These are phyloP conservation scores for Hordeum marinum DNA, from an alignment of 176 grass and related monocot genomes.

Conservation along the genomic window DNA sequence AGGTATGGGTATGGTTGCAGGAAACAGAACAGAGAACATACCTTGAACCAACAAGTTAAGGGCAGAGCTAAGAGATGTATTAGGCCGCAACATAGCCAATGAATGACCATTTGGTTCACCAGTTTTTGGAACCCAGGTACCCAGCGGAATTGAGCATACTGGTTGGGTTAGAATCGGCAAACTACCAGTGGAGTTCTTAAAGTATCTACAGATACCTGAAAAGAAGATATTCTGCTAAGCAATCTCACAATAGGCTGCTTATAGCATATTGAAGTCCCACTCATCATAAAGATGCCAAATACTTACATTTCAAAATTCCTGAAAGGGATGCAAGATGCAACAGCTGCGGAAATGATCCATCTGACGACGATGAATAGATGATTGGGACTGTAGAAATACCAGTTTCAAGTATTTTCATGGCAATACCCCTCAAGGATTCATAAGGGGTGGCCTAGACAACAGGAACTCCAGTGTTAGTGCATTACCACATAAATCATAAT, in stretches of 20 bases:
- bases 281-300: neutral
- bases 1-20: neutral
- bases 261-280: neutral
- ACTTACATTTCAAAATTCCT: constrained; percentile 94
- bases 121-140: constrained; percentile 87
- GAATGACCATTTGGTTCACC: constrained; percentile 73
- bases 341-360: constrained; percentile 91
- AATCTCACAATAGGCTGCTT: neutral
- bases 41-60: constrained; percentile 93
- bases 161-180: constrained; percentile 86
- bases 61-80: constrained; percentile 67
- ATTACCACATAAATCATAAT: constrained; percentile 15
- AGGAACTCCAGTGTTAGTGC: neutral
- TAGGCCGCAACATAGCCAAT: constrained; percentile 65
- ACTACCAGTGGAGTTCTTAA: constrained; percentile 78
- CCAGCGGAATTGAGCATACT: constrained; percentile 74
- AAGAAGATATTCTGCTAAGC: neutral
- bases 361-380: constrained; percentile 65
- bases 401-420: constrained; percentile 77
- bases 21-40: constrained; percentile 27
- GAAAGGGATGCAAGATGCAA: constrained; percentile 98
- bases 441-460: constrained; percentile 63
- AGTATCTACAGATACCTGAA: constrained; percentile 96
- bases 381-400: constrained; percentile 80
- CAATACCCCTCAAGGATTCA: constrained; percentile 84